These are phyloP conservation scores for Arthrobotrys sphaeroides DNA, from an alignment of 2,329 filamentous ascomycete genomes.

Conservation along the genomic window DNA sequence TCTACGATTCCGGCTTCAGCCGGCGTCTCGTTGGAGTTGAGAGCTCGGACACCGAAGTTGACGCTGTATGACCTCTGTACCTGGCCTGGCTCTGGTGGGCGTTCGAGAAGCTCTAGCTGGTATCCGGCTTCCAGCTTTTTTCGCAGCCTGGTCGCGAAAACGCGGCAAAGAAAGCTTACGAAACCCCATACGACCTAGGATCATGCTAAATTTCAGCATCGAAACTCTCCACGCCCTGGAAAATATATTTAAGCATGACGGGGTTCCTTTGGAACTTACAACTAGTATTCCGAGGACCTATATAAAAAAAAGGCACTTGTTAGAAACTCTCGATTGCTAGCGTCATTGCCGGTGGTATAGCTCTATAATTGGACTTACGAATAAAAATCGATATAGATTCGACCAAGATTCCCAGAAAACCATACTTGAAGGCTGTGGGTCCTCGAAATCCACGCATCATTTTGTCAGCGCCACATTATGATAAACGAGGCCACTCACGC, in stretches of 20 bases:
- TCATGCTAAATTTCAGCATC: not conserved
- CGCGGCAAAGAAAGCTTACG: not conserved
- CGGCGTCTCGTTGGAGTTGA: constrained; percentile 44
- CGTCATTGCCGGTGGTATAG: not conserved
- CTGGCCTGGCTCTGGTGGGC: not conserved
- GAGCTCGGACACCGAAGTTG: constrained; percentile 48
- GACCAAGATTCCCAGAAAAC: constrained; percentile 30
- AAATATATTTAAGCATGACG: not conserved
- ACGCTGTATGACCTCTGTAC: constrained; percentile 23
- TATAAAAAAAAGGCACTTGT: not conserved
- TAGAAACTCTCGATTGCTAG: not conserved
- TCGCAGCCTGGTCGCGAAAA: constrained; percentile 5
- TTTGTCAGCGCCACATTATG: not conserved
- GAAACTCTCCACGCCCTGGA: no score
- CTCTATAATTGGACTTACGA: constrained; percentile 43
- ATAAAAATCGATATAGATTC: constrained; percentile 27
- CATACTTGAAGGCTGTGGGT: not conserved
- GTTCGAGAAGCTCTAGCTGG: constrained; percentile 8
- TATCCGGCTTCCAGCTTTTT: constrained; percentile 13
- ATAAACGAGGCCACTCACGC: no score
- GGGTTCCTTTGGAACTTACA: constrained; percentile 6
- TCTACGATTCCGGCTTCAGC: constrained; percentile 37
- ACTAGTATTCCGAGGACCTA: constrained; percentile 18
- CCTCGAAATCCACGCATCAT: not conserved
- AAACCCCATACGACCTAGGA: not conserved